Percentiles rank a stretch among this genome's conserved stretches.
These are phyloP conservation scores for Agroathelia rolfsii DNA, from an alignment of 1,284 basidiomycete species.

Conservation along the genomic window DNA sequence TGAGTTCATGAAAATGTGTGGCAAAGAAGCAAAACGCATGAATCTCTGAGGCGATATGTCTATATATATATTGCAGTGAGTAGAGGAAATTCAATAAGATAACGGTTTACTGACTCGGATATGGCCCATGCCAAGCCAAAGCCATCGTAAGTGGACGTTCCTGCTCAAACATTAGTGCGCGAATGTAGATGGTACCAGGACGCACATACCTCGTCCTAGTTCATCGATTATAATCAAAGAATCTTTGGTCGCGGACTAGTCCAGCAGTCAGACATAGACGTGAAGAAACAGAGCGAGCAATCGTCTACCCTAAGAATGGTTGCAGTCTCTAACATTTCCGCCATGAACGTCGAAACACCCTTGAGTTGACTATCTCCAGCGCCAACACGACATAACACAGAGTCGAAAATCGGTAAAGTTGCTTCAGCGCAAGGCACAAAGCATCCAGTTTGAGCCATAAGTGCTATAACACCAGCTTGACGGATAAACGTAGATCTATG, in stretches of 20 bases:
- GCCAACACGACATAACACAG: constrained; percentile 91
- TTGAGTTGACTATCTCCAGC: constrained; percentile 97
- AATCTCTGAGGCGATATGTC: constrained; percentile 88
- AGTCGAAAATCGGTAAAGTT: constrained; percentile 88
- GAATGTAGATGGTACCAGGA: neutral
- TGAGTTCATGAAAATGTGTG: constrained; percentile 97
- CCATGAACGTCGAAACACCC: constrained; percentile 99
- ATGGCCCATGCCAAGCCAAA: constrained; percentile 99
- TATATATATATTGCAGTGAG: constrained; percentile 22
- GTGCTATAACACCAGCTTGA: constrained; percentile 84
- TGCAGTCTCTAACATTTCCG: constrained; percentile 97
- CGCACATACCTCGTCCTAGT: constrained; percentile 73
- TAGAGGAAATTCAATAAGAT: constrained; percentile 1
- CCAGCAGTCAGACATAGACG: constrained; percentile 6
- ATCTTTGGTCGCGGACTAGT: constrained; percentile 80
- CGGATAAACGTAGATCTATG: constrained; percentile 8
- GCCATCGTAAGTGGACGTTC: constrained; percentile 97
- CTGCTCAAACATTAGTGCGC: constrained; percentile 23
- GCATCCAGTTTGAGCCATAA: constrained; percentile 93
- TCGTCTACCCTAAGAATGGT: constrained; percentile 78
- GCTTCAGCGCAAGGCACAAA: constrained; percentile 91
- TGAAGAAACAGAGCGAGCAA: constrained; percentile 2
- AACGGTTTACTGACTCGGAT: constrained; percentile 62
- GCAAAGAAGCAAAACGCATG: constrained; percentile 94
- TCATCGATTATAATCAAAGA: constrained; percentile 98